Percentiles rank a stretch among this genome's conserved stretches.
Evolutionary conservation across 2,329 filamentous ascomycete genomes (phyloP).

Genomic region (Trichoderma pleuroti): DNA sequence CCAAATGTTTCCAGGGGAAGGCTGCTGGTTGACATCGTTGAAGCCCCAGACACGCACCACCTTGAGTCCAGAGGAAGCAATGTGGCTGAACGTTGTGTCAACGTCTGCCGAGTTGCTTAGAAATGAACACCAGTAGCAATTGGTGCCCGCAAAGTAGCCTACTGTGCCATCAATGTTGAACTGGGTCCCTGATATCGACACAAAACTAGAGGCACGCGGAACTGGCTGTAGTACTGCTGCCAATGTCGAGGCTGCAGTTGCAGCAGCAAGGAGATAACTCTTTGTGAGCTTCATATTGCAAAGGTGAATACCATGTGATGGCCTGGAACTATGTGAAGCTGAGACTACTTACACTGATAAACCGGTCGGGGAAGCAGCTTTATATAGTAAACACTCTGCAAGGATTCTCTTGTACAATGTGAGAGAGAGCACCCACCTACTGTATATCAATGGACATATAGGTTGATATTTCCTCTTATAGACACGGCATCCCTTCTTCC

Average conservation of each 20-base stretch:
- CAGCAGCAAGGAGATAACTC: not conserved
- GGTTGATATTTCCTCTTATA: not conserved
- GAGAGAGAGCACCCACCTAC: not conserved
- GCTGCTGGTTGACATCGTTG: conserved; percentile 50
- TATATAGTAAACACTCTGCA: not conserved
- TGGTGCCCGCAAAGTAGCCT: conserved; percentile 51
- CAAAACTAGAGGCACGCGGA: conserved; percentile 21
- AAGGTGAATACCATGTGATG: not conserved
- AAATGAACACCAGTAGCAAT: conserved; percentile 56
- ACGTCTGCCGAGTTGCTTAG: conserved; percentile 52
- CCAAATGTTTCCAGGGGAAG: conserved; percentile 34
- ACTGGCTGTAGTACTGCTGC: not conserved
- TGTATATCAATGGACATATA: not conserved
- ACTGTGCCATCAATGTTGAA: conserved; percentile 45
- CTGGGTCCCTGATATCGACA: conserved; percentile 28
- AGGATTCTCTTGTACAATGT: not conserved
- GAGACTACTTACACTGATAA: not conserved
- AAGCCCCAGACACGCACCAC: conserved; percentile 61
- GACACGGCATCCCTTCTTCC: not conserved
- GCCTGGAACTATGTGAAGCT: not conserved
- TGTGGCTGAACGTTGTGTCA: conserved; percentile 48
- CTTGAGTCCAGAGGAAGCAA: conserved; percentile 50
- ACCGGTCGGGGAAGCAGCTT: not conserved
- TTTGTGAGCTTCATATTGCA: conserved; percentile 6
- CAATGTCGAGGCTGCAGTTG: not conserved